Percentiles rank a stretch among this genome's conserved stretches.
These are phyloP conservation scores for Boletales sp. DNA, from an alignment of 768 basidiomycete species.

Conservation along the genomic window DNA sequence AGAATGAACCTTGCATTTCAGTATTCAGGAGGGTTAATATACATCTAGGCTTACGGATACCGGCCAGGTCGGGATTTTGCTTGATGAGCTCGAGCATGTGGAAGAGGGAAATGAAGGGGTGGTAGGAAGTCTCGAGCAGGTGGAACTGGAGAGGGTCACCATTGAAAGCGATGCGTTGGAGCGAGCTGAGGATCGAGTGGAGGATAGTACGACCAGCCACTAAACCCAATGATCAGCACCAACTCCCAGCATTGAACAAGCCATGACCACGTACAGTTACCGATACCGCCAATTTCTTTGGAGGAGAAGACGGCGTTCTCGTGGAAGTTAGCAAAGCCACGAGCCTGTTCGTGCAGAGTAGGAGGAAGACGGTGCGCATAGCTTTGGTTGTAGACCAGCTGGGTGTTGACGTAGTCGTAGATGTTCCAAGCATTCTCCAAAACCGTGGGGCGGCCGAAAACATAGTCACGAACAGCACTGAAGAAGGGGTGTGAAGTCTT, in stretches of 20 bases:
- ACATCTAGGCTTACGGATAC: constrained; percentile 53
- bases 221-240: constrained; percentile 27
- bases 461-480: constrained; percentile 60
- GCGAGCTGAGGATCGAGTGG: constrained; percentile 63
- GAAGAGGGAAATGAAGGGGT: constrained; percentile 88
- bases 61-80: constrained; percentile 55
- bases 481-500: constrained; percentile 65
- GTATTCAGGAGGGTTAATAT: neutral
- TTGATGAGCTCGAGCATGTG: constrained; percentile 63
- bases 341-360: constrained; percentile 71
- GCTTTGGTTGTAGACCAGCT: constrained; percentile 78
- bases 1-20: constrained; percentile 8
- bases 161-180: constrained; percentile 77
- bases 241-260: neutral
- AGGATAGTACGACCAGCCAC: constrained; percentile 83
- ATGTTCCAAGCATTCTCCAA: constrained; percentile 79
- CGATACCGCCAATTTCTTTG: constrained; percentile 57
- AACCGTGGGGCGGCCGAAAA: constrained; percentile 62
- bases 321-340: constrained; percentile 74
- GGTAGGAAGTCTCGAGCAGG: constrained; percentile 79
- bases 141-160: constrained; percentile 77
- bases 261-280: constrained; percentile 61
- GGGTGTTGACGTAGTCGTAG: constrained; percentile 73
- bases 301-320: constrained; percentile 74
- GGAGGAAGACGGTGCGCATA: constrained; percentile 80